Conservation (phyloP, 331 rosid species). For the Acacia pycnantha region DNA sequence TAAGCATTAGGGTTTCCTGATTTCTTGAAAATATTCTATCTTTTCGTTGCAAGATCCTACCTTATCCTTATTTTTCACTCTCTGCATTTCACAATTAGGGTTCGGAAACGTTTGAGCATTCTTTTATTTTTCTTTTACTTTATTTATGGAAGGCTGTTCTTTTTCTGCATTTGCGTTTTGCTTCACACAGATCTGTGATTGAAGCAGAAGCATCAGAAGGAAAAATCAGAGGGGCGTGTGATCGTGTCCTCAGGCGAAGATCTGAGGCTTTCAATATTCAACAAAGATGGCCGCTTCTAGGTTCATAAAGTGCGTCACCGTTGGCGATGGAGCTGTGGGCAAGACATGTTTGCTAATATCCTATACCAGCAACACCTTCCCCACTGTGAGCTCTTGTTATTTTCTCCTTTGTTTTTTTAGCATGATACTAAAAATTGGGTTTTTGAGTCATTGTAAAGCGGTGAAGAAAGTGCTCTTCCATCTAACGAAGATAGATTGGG, state of each 20-base stretch:
- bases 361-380: conserved; percentile 99
- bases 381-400: conserved; percentile 59
- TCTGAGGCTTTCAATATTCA: conserved; percentile 68
- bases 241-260: conserved; percentile 93
- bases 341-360: conserved; percentile 98
- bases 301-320: conserved; percentile 99
- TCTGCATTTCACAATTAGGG: conserved; percentile 50
- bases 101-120: conserved; percentile 36
- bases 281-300: conserved; percentile 90
- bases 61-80: not conserved
- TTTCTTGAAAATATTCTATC: conserved; percentile 1
- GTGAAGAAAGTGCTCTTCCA: not conserved
- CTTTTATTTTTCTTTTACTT: not conserved
- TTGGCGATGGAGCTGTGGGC: conserved; percentile 99
- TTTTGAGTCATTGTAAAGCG: not conserved
- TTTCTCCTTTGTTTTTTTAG: not conserved
- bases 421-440: not conserved
- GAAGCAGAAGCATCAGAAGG: conserved; percentile 42
- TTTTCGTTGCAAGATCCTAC: conserved; percentile 12
- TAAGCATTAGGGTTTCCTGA: conserved; percentile 39
- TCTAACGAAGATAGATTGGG: not conserved
- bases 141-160: not conserved
- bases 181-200: conserved; percentile 52
- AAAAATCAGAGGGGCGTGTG: conserved; percentile 35
- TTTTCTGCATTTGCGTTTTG: conserved; percentile 24